Percentiles rank a stretch among this genome's conserved stretches.
These are phyloP conservation scores for Thermochaetoides thermophila DNA, from an alignment of 495 filamentous ascomycete species.

Conservation along the genomic window DNA sequence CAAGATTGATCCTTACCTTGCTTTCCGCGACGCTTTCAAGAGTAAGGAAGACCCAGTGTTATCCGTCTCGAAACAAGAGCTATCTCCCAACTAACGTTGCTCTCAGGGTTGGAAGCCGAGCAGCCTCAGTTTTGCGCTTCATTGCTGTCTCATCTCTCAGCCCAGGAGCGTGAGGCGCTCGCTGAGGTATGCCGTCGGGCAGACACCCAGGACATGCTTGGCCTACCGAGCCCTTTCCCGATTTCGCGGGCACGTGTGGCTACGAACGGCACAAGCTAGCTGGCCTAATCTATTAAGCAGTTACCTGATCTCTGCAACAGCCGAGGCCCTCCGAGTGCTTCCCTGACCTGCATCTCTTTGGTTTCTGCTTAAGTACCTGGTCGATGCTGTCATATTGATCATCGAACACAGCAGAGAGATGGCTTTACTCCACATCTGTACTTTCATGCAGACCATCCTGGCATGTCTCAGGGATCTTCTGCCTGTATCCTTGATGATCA, in stretches of 20 bases:
- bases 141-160: conserved; percentile 60
- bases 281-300: too few relatives aligned
- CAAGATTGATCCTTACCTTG: conserved; percentile 79
- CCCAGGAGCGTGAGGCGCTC: conserved; percentile 70
- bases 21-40: conserved; percentile 68
- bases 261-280: conserved; percentile 18
- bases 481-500: too few relatives aligned
- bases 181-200: conserved; percentile 70
- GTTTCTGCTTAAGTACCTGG: too few relatives aligned
- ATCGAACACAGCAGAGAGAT: too few relatives aligned
- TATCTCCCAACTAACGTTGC: conserved; percentile 15
- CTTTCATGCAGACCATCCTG: too few relatives aligned
- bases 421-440: too few relatives aligned
- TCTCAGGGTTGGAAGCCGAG: conserved; percentile 67
- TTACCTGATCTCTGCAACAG: too few relatives aligned
- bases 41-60: conserved; percentile 38
- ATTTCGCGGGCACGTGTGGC: conserved; percentile 8
- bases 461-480: too few relatives aligned
- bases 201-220: conserved; percentile 35
- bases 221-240: conserved; percentile 11
- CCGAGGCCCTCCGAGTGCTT: too few relatives aligned
- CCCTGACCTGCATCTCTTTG: too few relatives aligned
- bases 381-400: too few relatives aligned
- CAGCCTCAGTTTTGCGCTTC: conserved; percentile 78
- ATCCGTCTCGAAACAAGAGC: too few relatives aligned